Evolutionary conservation across 2,329 filamentous ascomycete species (phyloP).

Genomic region (Ustilaginoidea virens): DNA sequence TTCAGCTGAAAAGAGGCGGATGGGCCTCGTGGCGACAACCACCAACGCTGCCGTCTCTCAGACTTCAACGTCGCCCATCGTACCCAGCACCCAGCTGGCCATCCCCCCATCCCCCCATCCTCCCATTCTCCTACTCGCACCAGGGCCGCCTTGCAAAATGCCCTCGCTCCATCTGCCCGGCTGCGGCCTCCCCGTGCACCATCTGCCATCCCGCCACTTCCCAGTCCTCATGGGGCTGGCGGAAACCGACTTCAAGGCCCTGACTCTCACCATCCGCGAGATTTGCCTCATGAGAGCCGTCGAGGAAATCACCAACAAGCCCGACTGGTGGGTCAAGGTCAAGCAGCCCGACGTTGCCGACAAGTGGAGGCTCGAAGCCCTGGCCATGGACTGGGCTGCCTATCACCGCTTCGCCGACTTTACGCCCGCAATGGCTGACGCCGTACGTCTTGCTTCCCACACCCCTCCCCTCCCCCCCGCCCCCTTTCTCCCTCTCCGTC

Average conservation of each 20-base stretch:
- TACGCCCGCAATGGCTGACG: conserved; percentile 14
- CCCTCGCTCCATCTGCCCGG: conserved; percentile 11
- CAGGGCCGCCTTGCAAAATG: too few species aligned
- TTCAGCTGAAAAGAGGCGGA: too few species aligned
- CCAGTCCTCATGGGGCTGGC: conserved; percentile 8
- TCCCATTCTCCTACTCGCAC: too few species aligned
- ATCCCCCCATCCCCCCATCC: too few species aligned
- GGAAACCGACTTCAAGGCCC: conserved; percentile 10
- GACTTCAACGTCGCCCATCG: too few species aligned
- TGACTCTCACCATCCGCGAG: conserved; percentile 15
- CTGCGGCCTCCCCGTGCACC: conserved; percentile 11
- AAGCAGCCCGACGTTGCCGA: conserved; percentile 10
- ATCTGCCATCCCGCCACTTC: conserved; percentile 7
- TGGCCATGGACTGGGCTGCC: conserved; percentile 14
- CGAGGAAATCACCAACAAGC: conserved; percentile 18
- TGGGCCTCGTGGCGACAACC: too few species aligned
- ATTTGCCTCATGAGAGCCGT: conserved; percentile 17
- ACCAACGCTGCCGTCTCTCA: too few species aligned
- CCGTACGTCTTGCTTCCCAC: conserved; percentile 9
- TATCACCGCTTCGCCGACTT: conserved; percentile 12
- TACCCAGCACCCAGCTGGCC: too few species aligned
- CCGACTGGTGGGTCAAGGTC: conserved; percentile 20
- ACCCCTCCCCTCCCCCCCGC: not conserved
- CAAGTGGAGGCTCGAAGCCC: conserved; percentile 15
- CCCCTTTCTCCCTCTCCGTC: too few species aligned